Percentiles rank a stretch among this genome's conserved stretches.
Conservation (phyloP, 2,329 filamentous ascomycete genomes). For the Didymosphaeria variabile region DNA sequence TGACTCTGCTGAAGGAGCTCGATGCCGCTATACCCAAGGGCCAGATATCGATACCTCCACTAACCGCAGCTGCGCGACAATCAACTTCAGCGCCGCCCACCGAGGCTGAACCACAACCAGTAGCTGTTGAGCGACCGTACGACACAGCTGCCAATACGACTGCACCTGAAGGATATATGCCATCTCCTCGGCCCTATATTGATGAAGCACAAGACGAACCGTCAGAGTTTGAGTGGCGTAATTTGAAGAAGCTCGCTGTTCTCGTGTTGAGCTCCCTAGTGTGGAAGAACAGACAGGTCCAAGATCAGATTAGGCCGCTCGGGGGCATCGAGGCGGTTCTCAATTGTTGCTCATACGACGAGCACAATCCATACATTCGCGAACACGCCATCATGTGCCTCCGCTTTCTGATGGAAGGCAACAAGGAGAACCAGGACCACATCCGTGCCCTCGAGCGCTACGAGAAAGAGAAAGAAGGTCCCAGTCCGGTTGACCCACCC, state of each 20-base stretch:
- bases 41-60: slow-evolving; percentile 67
- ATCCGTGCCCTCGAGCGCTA: slow-evolving; percentile 67
- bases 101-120: slow-evolving; percentile 43
- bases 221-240: slow-evolving; percentile 75
- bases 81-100: slow-evolving; percentile 41
- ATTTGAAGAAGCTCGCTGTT: slow-evolving; percentile 92
- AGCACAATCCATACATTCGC: slow-evolving; percentile 92
- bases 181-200: slow-evolving; percentile 58
- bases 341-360: slow-evolving; percentile 89
- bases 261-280: slow-evolving; percentile 89
- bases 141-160: slow-evolving; percentile 57
- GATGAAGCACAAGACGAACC: slow-evolving; percentile 64
- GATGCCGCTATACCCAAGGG: slow-evolving; percentile 85
- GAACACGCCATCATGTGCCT: slow-evolving; percentile 72
- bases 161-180: slow-evolving; percentile 55
- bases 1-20: slow-evolving; percentile 85
- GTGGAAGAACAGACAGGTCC: slow-evolving; percentile 84
- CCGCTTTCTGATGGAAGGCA: slow-evolving; percentile 71
- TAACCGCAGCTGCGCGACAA: slow-evolving; percentile 41
- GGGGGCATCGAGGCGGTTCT: slow-evolving; percentile 88
- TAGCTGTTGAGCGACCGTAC: slow-evolving; percentile 72
- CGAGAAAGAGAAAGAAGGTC: slow-evolving; percentile 30
- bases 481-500: slow-evolving; percentile 23
- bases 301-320: slow-evolving; percentile 84
- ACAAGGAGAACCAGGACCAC: slow-evolving; percentile 75